Conservation (phyloP, 805 yeast genomes). For the Candida oleophila region DNA sequence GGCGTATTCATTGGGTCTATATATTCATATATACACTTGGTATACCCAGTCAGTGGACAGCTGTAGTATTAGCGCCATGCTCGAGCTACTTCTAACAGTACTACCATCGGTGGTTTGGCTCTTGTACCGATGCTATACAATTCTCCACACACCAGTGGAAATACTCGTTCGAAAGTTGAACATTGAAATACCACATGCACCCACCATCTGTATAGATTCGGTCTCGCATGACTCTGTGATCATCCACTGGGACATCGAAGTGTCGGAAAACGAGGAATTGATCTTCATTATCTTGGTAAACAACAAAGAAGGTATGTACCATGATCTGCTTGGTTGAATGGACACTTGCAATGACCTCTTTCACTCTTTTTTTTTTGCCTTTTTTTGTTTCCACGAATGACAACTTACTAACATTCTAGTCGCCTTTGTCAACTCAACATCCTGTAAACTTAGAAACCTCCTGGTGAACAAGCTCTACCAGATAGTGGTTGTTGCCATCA, state of each 20-base stretch:
- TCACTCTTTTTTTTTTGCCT: background rate
- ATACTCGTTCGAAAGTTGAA: constrained; percentile 45
- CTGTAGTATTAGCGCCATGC: too few relatives aligned
- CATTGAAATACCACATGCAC: constrained; percentile 56
- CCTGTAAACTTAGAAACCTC: constrained; percentile 34
- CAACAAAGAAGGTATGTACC: constrained; percentile 19
- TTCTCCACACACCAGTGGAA: constrained; percentile 45
- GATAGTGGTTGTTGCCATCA: constrained; percentile 37
- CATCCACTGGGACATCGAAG: constrained; percentile 55
- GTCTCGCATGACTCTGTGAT: constrained; percentile 45
- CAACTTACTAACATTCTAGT: constrained; percentile 12
- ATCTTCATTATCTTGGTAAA: constrained; percentile 34
- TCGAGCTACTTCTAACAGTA: constrained; percentile 32
- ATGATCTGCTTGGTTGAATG: background rate
- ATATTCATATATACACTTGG: too few relatives aligned
- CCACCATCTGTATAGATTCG: constrained; percentile 54
- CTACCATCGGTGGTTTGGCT: constrained; percentile 40
- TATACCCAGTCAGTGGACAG: too few relatives aligned
- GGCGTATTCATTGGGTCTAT: too few relatives aligned
- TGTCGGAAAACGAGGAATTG: constrained; percentile 26
- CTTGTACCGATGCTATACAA: constrained; percentile 34
- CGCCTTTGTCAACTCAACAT: constrained; percentile 33
- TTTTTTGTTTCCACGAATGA: background rate
- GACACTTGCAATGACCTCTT: background rate
- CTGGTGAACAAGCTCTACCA: constrained; percentile 27